Conservation (phyloP, 129 eudicot species). For the Ambrosia artemisiifolia region DNA sequence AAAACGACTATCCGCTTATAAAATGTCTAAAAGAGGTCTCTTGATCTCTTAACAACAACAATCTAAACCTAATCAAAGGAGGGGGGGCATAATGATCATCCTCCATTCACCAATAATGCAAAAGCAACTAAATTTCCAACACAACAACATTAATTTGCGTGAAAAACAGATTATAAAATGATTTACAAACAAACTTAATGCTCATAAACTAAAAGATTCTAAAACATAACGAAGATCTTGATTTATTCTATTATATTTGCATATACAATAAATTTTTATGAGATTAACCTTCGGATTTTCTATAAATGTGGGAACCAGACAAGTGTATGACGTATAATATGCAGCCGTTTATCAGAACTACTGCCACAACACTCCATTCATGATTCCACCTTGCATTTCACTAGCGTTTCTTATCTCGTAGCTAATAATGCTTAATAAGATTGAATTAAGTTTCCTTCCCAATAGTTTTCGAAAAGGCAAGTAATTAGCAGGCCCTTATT, state of each 20-base stretch:
- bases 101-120: constrained; percentile 1
- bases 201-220: neutral
- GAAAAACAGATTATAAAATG: neutral
- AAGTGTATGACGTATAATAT: neutral
- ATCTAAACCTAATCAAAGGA: neutral
- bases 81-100: neutral
- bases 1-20: neutral
- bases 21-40: neutral
- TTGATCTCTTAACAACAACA: neutral
- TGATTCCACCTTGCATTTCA: too few relatives aligned
- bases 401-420: neutral
- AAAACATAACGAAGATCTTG: neutral
- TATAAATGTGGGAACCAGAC: neutral
- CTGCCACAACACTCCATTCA: neutral
- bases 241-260: neutral
- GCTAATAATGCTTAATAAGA: neutral
- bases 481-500: neutral
- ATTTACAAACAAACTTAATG: constrained; percentile 4
- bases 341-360: neutral
- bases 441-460: neutral
- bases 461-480: neutral
- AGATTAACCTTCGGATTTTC: neutral
- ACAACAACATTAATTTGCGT: constrained; percentile 5
- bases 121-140: neutral
- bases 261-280: neutral